Base-by-base conservation (phyloP, 2,329 filamentous ascomycete genomes). In the Pseudocercospora macadamiae region DNA sequence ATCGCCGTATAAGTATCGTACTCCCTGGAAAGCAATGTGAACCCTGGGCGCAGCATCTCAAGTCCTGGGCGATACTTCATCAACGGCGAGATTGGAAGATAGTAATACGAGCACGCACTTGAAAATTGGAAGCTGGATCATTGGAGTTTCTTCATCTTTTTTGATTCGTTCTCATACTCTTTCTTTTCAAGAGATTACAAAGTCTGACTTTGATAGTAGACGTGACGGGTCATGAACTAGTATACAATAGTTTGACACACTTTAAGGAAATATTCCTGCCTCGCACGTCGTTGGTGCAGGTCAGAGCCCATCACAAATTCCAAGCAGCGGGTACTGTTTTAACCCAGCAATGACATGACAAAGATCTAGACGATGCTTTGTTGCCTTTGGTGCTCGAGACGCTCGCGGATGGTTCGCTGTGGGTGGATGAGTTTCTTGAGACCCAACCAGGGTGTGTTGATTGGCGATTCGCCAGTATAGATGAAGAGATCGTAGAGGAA, bases 401-500 rank as follows among this genome's bases (percentile, higher is more conserved):
- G 61, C 5, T 65, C 56, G 21, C 52, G 28, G 18, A 68, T 58
- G 4, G 68, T 64, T 23, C 51, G 51, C 26, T 64, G 55, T n/a
- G 70, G 70, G 42, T 68, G 62, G 25, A 66, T 23, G 6, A 70
- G 23, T 25, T 68, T 60, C 21, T 57, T 62, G 14, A 73, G 55
- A 8, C 71, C 71, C 34, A 72, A 63, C 73, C 77, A 85, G 0
- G 85, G 85, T 0, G 79, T 85, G 71, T 90, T 89, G 64, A 89
- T 77, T 3, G 86, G 86, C 14, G 84, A 65, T 6, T 69, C 70
- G 16, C 87, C 87, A 0, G 84, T 87, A 70, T 85, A 89, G 52
- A 90, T 77, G 71, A 89, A 86, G 2, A 84, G 69, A 70, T 90
- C 87, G 68, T 90, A 90, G 16, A 89, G 64, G 68, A 86, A 83